phyloP scores from a whole-genome alignment of 176 grass and related monocot genomes.

The Bromus sterilis region DNA sequence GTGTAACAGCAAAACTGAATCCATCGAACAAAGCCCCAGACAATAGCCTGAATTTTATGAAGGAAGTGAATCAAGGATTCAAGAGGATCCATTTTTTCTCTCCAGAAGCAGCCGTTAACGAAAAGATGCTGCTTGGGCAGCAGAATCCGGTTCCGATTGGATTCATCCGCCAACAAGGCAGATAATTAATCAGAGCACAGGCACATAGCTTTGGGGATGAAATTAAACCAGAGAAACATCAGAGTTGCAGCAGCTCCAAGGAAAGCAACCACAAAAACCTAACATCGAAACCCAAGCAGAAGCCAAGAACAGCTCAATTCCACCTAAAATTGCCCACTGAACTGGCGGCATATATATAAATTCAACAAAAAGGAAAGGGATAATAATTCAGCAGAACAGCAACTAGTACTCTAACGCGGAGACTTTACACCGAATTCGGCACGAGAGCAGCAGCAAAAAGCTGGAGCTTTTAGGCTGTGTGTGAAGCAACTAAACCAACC shows the following conservation, averaged over 20 bases:
- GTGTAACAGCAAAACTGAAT: neutral
- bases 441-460: conserved; percentile 13
- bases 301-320: neutral
- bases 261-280: neutral
- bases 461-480: neutral
- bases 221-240: neutral
- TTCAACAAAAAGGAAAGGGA: neutral
- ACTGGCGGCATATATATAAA: neutral
- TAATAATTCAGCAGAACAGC: neutral
- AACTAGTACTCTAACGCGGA: neutral
- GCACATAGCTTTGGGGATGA: neutral
- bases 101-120: neutral
- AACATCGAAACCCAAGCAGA: neutral
- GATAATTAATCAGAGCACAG: neutral
- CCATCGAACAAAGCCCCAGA: neutral
- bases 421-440: conserved; percentile 19
- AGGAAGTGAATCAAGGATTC: neutral
- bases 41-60: neutral
- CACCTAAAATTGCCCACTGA: neutral
- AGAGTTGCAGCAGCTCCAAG: conserved; percentile 2
- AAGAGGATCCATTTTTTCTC: neutral
- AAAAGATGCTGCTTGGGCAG: neutral
- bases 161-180: neutral
- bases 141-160: neutral
- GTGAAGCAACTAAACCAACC: conserved; percentile 8